Base-by-base conservation (phyloP, 148 eudicot genomes). In the Vaccinium macrocarpon region DNA sequence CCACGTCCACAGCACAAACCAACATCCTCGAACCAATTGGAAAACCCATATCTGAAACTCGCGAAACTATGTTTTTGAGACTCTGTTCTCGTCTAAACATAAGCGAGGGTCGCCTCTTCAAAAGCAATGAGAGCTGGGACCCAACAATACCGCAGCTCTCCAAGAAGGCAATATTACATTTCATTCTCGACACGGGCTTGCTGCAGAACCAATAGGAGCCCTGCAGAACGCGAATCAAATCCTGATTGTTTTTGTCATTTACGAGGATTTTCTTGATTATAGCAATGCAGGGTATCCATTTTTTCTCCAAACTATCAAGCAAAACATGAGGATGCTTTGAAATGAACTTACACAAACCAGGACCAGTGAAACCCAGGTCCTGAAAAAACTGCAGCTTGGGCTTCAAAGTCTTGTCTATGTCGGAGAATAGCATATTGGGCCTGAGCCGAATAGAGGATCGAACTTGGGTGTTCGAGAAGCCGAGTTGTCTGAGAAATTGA, bases 71-170 rank as follows among this genome's bases (percentile, higher is more conserved):
- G 46, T n/a, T n/a, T n/a, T n/a, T n/a, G n/a, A n/a, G n/a, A n/a
- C n/a, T n/a, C n/a, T n/a, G n/a, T n/a, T n/a, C n/a, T n/a, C n/a
- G n/a, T n/a, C n/a, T n/a, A n/a, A n/a, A n/a, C n/a, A n/a, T n/a
- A n/a, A n/a, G n/a, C n/a, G n/a, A n/a, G n/a, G n/a, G n/a, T n/a
- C n/a, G 35, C 57, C 57, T 82, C 73, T 9, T 79, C 77, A 88
- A 79, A 6, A 85, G 61, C 59, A 32, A 64, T 1, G 75, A 52
- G 76, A 88, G 82, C 76, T 80, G 87, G 15, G 81, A 19, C 62
- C 87, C 87, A 35, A 83, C 74, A 42, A 88, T 79, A 46, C 83
- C 85, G 80, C 89, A 85, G 29, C 70, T 52, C 62, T 42, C 50
- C 57, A 88, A 62, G 74, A 59, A 83, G 23, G 56, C 51, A 46